phyloP scores from a whole-genome alignment of 2,329 filamentous ascomycete genomes.

The Exophiala spinifera region DNA sequence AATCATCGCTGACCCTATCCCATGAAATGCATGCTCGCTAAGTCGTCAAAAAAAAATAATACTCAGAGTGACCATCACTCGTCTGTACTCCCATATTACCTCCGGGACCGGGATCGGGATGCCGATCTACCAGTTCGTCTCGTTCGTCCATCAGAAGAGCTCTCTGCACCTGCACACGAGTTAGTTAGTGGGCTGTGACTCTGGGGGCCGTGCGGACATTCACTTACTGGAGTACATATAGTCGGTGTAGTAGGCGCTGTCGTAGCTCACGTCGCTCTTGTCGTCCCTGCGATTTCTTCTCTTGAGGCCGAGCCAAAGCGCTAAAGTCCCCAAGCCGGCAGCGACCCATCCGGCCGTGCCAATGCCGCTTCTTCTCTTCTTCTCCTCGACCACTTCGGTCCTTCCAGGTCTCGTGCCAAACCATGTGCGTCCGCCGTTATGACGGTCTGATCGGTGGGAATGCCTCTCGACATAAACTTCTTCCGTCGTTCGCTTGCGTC shows the following conservation, averaged over 20 bases:
- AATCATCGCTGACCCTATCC: not conserved
- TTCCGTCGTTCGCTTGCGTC: slow-evolving; percentile 32
- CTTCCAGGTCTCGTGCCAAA: slow-evolving; percentile 40
- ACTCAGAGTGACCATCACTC: too few species aligned
- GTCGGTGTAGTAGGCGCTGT: slow-evolving; percentile 39
- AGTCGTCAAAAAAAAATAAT: slow-evolving; percentile 1
- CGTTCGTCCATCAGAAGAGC: slow-evolving; percentile 41
- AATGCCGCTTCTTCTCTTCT: slow-evolving; percentile 36
- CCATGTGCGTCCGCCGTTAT: slow-evolving; percentile 35
- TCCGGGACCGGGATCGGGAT: slow-evolving; percentile 29
- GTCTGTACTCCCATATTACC: slow-evolving; percentile 5
- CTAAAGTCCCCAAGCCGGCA: slow-evolving; percentile 44
- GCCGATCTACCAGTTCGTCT: slow-evolving; percentile 31
- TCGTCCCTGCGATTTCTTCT: slow-evolving; percentile 37
- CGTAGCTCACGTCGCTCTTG: slow-evolving; percentile 38
- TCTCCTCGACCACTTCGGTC: slow-evolving; percentile 32
- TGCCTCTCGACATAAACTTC: slow-evolving; percentile 40
- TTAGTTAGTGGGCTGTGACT: slow-evolving; percentile 18
- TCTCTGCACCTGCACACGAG: slow-evolving; percentile 40
- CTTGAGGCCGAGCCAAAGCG: slow-evolving; percentile 46
- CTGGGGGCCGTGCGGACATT: not conserved
- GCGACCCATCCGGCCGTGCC: slow-evolving; percentile 42
- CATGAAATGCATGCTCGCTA: slow-evolving; percentile 7
- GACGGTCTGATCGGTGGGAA: slow-evolving; percentile 28
- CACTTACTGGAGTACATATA: slow-evolving; percentile 44